Base-by-base conservation (phyloP, 805 yeast genomes). In the Suhomyces tanzawaensis region DNA sequence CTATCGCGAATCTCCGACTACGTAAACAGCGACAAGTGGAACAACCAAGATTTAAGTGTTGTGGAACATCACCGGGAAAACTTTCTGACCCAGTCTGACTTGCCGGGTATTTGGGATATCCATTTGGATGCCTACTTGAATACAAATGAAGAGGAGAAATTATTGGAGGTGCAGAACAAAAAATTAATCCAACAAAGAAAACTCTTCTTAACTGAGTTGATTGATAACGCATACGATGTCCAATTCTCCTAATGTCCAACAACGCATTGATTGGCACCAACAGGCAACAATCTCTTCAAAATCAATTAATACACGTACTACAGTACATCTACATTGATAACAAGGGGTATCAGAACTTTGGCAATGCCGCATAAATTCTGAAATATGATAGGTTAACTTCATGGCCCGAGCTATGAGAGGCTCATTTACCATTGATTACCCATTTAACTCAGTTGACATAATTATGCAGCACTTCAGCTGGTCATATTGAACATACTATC, bases 131-230 rank as follows among this genome's bases (percentile, higher is more conserved):
- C 18, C 7, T 21, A 24, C 21, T 14, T 41, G 14, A 32, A 29
- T 11, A 41, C 41, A 6, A 36, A 27, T 3, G 22, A 26, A 11
- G 45, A 42, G 26, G 26, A 24, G 9, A 35, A 31, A 14, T 32
- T 42, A n/a, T 29, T 34, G 36, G 31, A 37, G 7, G 16, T 19
- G 14, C 42, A 37, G 17, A 22, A 29, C 18, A 25, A 32, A 19
- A 23, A 24, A 6, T 38, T 40, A 8, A 32, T 44, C 23, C 33
- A 23, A 18, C 13, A 16, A 21, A 24, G 47, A 3, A 35, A 36
- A 14, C 32, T 29, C 14, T 44, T 44, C 32, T 35, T 44, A 30
- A 24, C 7, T 13, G 13, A 13, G 6, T 7, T 24, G 5, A 24
- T 7, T 24, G 27, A 24, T 8, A 24, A 24, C 13, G 27, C 12